Base-by-base conservation (phyloP, 352 stramenopile genomes). In the Phytophthora palmivora region DNA sequence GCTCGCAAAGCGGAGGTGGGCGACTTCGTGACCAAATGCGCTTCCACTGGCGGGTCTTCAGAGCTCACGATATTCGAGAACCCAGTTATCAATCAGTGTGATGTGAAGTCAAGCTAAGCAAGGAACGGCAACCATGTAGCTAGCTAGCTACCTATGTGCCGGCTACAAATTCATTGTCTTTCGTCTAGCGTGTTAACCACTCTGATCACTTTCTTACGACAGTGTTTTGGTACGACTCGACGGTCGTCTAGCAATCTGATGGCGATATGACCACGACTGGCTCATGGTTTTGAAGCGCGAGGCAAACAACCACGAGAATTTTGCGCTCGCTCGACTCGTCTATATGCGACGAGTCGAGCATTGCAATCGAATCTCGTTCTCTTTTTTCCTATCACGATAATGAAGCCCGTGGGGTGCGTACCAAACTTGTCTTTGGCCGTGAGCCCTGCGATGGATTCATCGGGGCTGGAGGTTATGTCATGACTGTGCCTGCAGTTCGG, bases 61-160 rank as follows among this genome's bases (percentile, higher is more conserved):
- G 70, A 74, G 44, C 61, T 76, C 34, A 71, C 67, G 36, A 48
- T 83, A 36, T 87, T 87, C 16, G 59, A 85, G 53, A 72, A 75
- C 46, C 76, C 78, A 8, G 70, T 77, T 34, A 49, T 58, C 56
- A 84, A 80, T 43, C 63, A 80, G 42, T 82, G 76, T 60, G 36
- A 44, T 18, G 62, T 67, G 43, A 57, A 37, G 7, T 47, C 53
- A 4, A 63, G 65, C 42, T 67, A 59, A 48, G 22, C 9, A 33
- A 59, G 24, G 24, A 6, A 28, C 24, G 6, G 24, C 24, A 6
- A 28, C 6, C 3, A 28, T 28, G 24, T 28, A 28, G 24, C 3
- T 28, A 28, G 24, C 24, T 28, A 28, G 24, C 3, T 28, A 28
- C 3, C 24, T 28, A 51, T 26, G 4, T 24, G 22, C 22, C 22